A percentile compares a stretch with the other conserved stretches of the same genome.
Evolutionary conservation across 2,329 filamentous ascomycete species (phyloP).

Genomic region (Alternaria ventricosa): DNA sequence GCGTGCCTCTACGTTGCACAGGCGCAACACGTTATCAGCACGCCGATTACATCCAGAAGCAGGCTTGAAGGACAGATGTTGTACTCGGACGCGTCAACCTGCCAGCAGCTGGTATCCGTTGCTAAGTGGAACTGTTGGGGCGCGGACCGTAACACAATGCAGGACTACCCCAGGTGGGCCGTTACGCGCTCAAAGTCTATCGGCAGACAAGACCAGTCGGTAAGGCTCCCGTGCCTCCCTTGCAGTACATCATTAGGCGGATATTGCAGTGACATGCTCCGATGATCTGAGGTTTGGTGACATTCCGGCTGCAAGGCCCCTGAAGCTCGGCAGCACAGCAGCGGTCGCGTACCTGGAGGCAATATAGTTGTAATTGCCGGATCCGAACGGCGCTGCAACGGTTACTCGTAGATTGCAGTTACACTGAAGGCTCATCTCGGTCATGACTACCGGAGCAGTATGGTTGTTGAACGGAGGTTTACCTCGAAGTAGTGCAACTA

Average conservation of each 20-base stretch:
- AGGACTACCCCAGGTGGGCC: slow-evolving; percentile 19
- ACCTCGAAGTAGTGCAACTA: slow-evolving; percentile 5
- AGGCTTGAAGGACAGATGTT: slow-evolving; percentile 21
- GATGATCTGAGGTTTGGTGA: slow-evolving; percentile 11
- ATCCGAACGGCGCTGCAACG: slow-evolving; percentile 5
- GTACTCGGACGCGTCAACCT: slow-evolving; percentile 34
- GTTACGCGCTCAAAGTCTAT: slow-evolving; percentile 16
- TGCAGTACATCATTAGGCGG: slow-evolving; percentile 3
- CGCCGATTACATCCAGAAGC: slow-evolving; percentile 20
- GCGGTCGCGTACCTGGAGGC: slow-evolving; percentile 2
- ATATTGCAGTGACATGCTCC: slow-evolving; percentile 18
- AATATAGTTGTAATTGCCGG: slow-evolving; percentile 4
- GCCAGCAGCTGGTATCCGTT: slow-evolving; percentile 27
- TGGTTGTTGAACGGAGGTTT: slow-evolving; percentile 1
- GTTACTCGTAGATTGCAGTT: slow-evolving; percentile 4
- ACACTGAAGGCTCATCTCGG: slow-evolving; percentile 4
- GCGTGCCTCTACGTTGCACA: slow-evolving; percentile 16
- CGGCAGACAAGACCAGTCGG: slow-evolving; percentile 21
- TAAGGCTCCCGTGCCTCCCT: slow-evolving; percentile 10
- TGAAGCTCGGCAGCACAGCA: slow-evolving; percentile 10
- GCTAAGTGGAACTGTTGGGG: slow-evolving; percentile 42
- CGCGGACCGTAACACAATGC: slow-evolving; percentile 32
- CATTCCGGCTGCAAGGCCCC: slow-evolving; percentile 10
- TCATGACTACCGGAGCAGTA: slow-evolving; percentile 1
- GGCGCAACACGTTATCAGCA: slow-evolving; percentile 33